These are phyloP conservation scores for Penicillium rolfsii DNA, from an alignment of 2,329 filamentous ascomycete genomes.

Conservation along the genomic window DNA sequence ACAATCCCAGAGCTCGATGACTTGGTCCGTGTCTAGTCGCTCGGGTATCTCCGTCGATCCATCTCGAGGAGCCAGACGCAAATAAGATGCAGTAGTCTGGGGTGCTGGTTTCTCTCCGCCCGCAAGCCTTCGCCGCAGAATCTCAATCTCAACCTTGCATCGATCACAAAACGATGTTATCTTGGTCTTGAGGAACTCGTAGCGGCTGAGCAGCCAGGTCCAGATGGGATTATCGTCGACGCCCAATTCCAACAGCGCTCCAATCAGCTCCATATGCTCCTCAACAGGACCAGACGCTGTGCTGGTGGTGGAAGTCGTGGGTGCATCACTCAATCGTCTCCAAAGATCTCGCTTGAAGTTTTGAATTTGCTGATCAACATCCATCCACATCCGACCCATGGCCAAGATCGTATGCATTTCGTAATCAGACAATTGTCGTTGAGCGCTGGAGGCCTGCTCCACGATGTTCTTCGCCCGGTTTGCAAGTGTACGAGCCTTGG, in stretches of 20 bases:
- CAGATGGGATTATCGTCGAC: constrained; percentile 96
- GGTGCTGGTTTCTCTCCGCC: constrained; percentile 71
- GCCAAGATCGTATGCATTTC: constrained; percentile 86
- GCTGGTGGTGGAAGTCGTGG: constrained; percentile 58
- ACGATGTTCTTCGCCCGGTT: constrained; percentile 75
- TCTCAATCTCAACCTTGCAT: constrained; percentile 89
- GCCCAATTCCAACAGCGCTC: constrained; percentile 85
- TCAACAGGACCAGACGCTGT: constrained; percentile 62
- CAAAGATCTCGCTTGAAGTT: constrained; percentile 87
- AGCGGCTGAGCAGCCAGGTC: constrained; percentile 90
- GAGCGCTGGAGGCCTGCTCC: constrained; percentile 55
- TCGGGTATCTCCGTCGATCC: constrained; percentile 62
- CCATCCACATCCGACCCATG: constrained; percentile 91
- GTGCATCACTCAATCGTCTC: constrained; percentile 73
- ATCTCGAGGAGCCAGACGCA: constrained; percentile 73
- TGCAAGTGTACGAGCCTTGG: constrained; percentile 76
- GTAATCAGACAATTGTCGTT: constrained; percentile 67
- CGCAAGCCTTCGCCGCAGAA: constrained; percentile 79
- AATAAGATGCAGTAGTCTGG: constrained; percentile 71
- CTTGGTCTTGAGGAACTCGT: constrained; percentile 84
- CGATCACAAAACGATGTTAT: constrained; percentile 80
- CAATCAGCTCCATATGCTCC: constrained; percentile 90
- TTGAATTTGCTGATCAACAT: constrained; percentile 85
- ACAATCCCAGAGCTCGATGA: constrained; percentile 93
- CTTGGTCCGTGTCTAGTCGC: constrained; percentile 74